Base-by-base conservation (phyloP, 768 basidiomycete species). In the Bullera alba region DNA sequence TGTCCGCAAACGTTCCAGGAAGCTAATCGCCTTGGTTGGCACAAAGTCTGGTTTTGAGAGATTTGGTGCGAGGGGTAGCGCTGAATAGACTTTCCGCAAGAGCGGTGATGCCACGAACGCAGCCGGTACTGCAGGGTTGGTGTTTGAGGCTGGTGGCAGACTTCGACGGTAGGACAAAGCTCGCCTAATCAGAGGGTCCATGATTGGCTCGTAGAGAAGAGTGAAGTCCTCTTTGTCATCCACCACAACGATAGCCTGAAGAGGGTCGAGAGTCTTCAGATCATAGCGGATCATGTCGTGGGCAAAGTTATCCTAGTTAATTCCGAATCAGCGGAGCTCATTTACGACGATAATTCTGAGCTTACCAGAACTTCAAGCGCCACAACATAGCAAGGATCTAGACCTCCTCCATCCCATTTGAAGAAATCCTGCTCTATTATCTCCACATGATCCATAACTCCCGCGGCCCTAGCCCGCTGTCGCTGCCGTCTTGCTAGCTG, bases 201-300 rank as follows among this genome's bases (percentile, higher is more conserved):
- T 81, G 45, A 95, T 79, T 39, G 82, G 83, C 41, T 85, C 80
- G 75, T 91, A 97, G 45, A 90, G 76, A 43, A 82, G 83, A 53
- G 82, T 77, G 63, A 89, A 95, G 59, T 95, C 88, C 51, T 90
- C 89, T 0, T 80, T 74, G 15, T 78, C 76, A 72, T 88, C 84
- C 56, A 95, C 77, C 12, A 84, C 79, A 16, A 97, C 83, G 14
- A 87, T 59, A 21, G 83, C 87, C 70, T 99, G 92, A 42, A 85
- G 81, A 0, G 95, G 91, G 60, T 83, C 76, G 52, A 89, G 77
- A 2, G 86, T 87, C 23, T 78, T 75, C 38, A 86, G 74, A 66
- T 92, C 85, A 64, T 96, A 97, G 28, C 93, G 86, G 35, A 99
- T 79, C 61, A 93, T 79, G 66, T 99, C 95, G 67, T 97, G 93